Base-by-base conservation (phyloP, 768 basidiomycete species). In the Phlebiopsis flavidoalba region DNA sequence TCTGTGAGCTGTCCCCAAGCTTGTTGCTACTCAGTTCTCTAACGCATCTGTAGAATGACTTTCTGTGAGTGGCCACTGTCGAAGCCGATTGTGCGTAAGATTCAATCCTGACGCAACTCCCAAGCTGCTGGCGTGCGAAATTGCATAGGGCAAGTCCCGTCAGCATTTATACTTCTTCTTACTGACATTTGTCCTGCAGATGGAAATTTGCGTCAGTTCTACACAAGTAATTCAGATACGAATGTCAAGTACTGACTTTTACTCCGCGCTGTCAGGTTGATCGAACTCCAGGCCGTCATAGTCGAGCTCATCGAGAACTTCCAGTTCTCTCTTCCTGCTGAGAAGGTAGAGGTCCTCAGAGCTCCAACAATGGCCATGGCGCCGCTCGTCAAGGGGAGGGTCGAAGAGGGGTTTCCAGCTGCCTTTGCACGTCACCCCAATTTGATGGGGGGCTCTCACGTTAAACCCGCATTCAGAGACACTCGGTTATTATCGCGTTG, bases 281-380 rank as follows among this genome's bases (percentile, higher is more conserved):
- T 73, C 24, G 75, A 77, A 59, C 70, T 71, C 65, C 74, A 75
- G 57, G 67, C 69, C 3, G 65, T 76, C 51, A 64, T 73, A 43
- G 66, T 70, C n/a, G 72, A 74, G 51, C 71, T 76, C 40, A 60
- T 76, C 19, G 72, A 73, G 60, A 70, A 71, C 46, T 76, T 76
- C 58, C 67, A 71, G 53, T 74, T 73, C 52, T 53, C 67, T 19
- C 66, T 74, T 33, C 73, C 75, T 0, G 63, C 63, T 2, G 69
- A 70, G 33, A 72, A 69, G 53, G 64, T 69, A 0, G 66, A 68
- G 49, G 70, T 76, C 45, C 43, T 68, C 21, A 67, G 76, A 48
- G 64, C 70, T 22, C 69, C 72, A 4, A 67, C 69, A 1, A 71
- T 68, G 0, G 43, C 72, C n/a, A 73, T 76, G 69, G 50, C 66